Base-by-base conservation (phyloP, 192 early-diverging fungal genomes). In the Coemansia sp. region DNA sequence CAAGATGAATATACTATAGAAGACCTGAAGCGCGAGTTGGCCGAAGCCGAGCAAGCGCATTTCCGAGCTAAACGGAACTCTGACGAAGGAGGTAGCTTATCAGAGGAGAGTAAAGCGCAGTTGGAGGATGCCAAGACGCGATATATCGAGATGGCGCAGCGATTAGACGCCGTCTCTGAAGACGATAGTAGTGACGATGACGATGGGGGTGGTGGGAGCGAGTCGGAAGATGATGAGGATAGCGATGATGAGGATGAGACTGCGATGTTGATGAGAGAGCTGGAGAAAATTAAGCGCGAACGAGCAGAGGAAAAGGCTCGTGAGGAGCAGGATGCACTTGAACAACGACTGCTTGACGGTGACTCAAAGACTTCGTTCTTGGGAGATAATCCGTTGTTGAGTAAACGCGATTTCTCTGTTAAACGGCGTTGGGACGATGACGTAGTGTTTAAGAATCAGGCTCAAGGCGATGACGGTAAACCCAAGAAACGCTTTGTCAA, bases 391-490 rank as follows among this genome's bases (percentile, higher is more conserved):
- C 97, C 96, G 10, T 69, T 98, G 46, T 83, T 99, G 61, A 80
- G 88, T 5, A 68, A 80, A 76, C 41, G 81, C 68, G 70, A 90
- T 88, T 78, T 97, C 93, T 75, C 90, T 75, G 93, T 97, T 33
- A 97, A 97, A 86, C 78, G 95, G 62, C 87, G 91, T 62, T 98
- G 96, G 97, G 96, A 99, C 75, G 96, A 99, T 65, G 97, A 99
- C 78, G 97, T 99, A 43, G 90, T 99, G 41, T 99, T 99, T 80
- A 94, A 94, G 72, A 98, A 99, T 81, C 97, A 99, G 84, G 94
- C 95, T 1, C 82, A 89, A 44, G 94, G 92, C 36, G 88, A 90
- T 33, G 92, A 95, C 27, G 94, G 93, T 20, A 92, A 91, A 64
- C 90, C 94, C 38, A 92, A 95, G 75, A 97, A 97, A 81, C 86